Conservation (phyloP, 345 rosid species). For the Linum tenue region DNA sequence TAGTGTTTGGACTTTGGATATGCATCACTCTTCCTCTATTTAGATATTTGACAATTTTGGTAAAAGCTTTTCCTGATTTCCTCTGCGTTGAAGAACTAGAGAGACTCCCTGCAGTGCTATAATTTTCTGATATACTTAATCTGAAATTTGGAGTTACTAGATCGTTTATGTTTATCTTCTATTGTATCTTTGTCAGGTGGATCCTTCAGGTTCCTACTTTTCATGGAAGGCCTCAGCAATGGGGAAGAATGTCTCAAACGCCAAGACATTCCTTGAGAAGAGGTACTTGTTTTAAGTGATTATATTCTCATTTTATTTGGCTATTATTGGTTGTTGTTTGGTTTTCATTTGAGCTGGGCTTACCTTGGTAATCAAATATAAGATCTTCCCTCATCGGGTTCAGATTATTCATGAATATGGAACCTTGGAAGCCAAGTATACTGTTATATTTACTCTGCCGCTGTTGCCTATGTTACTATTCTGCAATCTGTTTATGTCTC, state of each 20-base stretch:
- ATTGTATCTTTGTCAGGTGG: conserved; percentile 41
- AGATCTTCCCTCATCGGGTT: too few species aligned
- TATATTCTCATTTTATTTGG: background rate
- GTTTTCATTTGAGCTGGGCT: background rate
- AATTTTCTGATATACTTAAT: background rate
- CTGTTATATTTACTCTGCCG: background rate
- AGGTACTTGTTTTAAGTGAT: conserved; percentile 31
- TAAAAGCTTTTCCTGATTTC: too few species aligned
- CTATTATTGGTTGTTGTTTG: background rate
- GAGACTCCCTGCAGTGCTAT: background rate
- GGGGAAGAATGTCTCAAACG: conserved; percentile 96
- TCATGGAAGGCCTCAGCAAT: conserved; percentile 98
- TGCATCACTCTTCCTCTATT: background rate
- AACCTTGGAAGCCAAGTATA: background rate
- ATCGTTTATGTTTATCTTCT: background rate
- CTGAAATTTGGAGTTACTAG: background rate
- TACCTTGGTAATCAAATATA: too few species aligned
- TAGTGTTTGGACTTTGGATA: background rate
- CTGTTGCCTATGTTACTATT: background rate
- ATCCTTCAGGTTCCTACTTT: conserved; percentile 95
- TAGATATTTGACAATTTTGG: background rate
- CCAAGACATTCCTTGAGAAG: conserved; percentile 90
- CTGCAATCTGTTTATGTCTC: background rate
- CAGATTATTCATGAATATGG: too few species aligned
- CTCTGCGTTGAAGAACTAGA: background rate